These are phyloP conservation scores for Pugionium cornutum DNA, from an alignment of 345 rosid genomes.

Conservation along the genomic window DNA sequence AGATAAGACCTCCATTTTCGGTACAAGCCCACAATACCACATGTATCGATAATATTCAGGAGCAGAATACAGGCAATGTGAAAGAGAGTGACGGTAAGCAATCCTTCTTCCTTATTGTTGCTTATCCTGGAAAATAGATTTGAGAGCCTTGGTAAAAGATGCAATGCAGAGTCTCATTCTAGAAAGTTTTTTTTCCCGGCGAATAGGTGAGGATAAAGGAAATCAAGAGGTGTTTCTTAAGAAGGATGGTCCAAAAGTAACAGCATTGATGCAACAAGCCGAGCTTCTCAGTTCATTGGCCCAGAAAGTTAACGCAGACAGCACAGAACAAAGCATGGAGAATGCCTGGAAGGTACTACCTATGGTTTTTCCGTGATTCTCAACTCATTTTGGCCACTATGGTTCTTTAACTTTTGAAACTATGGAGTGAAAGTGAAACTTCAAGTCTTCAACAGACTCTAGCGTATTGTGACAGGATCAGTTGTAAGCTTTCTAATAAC, in stretches of 20 bases:
- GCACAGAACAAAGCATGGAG: constrained; percentile 83
- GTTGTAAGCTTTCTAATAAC: constrained; percentile 15
- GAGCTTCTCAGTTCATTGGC: constrained; percentile 86
- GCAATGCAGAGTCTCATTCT: constrained; percentile 11
- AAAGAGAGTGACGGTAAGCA: constrained; percentile 59
- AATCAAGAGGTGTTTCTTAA: constrained; percentile 59
- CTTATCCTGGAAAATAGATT: constrained; percentile 22
- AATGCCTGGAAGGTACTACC: constrained; percentile 85
- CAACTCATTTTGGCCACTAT: not conserved
- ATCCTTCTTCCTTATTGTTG: constrained; percentile 8
- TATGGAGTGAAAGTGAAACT: constrained; percentile 11
- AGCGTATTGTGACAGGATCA: not conserved
- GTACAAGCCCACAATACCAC: constrained; percentile 56
- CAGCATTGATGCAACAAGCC: constrained; percentile 86
- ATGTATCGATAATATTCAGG: constrained; percentile 28
- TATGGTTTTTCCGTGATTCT: constrained; percentile 3
- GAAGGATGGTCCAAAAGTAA: constrained; percentile 82
- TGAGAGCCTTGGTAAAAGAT: constrained; percentile 6
- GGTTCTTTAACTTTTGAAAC: not conserved
- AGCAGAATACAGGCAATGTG: constrained; percentile 38
- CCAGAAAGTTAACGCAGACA: constrained; percentile 66
- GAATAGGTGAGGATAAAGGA: constrained; percentile 52
- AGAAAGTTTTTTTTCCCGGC: constrained; percentile 13
- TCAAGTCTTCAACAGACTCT: not conserved
- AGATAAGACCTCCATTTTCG: constrained; percentile 62